Percentiles rank a stretch among this genome's conserved stretches.
Conservation (phyloP, 306 rosid species). For the Trifolium pratense region DNA sequence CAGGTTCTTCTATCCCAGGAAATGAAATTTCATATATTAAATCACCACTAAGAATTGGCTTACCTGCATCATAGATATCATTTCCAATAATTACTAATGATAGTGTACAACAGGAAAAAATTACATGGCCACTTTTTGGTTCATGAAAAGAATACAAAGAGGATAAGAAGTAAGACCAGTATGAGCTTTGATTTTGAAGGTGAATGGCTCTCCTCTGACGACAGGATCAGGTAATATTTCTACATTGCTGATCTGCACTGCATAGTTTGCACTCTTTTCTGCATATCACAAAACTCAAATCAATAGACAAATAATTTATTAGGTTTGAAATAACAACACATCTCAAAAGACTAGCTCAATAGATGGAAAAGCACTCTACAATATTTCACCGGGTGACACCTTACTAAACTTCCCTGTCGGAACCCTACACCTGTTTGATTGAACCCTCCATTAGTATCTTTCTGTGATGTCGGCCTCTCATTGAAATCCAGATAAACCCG, state of each 20-base stretch:
- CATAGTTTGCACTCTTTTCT: constrained; percentile 49
- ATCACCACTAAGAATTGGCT: constrained; percentile 63
- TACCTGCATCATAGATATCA: constrained; percentile 48
- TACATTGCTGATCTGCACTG: constrained; percentile 69
- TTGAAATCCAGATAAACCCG: not conserved
- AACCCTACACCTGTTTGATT: not conserved
- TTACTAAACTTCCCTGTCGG: not conserved
- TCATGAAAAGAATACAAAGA: no score
- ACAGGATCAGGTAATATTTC: constrained; percentile 71
- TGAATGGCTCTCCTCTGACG: constrained; percentile 68
- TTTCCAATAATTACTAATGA: not conserved
- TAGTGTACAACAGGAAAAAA: no score
- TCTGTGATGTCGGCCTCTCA: not conserved
- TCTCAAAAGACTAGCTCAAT: not conserved
- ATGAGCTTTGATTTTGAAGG: constrained; percentile 77
- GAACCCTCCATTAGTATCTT: not conserved
- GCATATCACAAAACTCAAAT: constrained; percentile 26
- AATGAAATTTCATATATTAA: constrained; percentile 67
- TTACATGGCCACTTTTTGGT: no score
- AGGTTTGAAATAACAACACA: not conserved
- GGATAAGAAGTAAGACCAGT: constrained; percentile 53
- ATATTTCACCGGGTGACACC: not conserved
- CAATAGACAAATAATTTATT: not conserved
- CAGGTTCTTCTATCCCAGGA: constrained; percentile 49
- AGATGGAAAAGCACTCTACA: not conserved